A percentile compares a stretch with the other conserved stretches of the same genome.
Evolutionary conservation across 495 filamentous ascomycete species (phyloP).

Genomic region (Aspergillus panamensis): DNA sequence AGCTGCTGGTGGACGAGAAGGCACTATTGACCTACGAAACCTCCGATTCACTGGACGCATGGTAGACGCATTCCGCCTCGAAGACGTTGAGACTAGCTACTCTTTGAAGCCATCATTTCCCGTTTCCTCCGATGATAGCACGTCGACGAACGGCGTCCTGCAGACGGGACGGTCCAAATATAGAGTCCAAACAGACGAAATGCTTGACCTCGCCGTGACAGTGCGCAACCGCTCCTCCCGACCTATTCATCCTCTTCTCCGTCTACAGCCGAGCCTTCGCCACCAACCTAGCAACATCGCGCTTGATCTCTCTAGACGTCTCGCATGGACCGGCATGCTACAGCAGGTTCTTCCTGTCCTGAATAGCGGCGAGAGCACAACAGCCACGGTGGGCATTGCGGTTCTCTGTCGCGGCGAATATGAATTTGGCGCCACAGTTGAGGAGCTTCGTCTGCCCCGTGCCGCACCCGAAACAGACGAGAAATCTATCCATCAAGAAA

Average conservation of each 20-base stretch:
- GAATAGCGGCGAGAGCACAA: constrained; percentile 48
- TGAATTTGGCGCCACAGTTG: constrained; percentile 75
- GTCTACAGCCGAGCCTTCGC: constrained; percentile 71
- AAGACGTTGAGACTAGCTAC: constrained; percentile 72
- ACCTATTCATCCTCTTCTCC: constrained; percentile 68
- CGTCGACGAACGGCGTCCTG: constrained; percentile 19
- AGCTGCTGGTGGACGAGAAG: constrained; percentile 52
- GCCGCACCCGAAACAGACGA: constrained; percentile 15
- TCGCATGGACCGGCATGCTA: constrained; percentile 80
- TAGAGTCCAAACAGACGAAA: constrained; percentile 62
- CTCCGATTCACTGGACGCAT: constrained; percentile 72
- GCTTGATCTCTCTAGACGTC: constrained; percentile 76
- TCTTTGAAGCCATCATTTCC: constrained; percentile 39
- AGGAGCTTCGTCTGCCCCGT: constrained; percentile 60
- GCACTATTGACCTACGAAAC: constrained; percentile 69
- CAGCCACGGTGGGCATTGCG: constrained; percentile 61
- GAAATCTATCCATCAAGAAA: constrained; percentile 17
- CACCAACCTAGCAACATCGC: constrained; percentile 70
- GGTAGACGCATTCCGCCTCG: constrained; percentile 78
- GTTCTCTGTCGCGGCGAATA: constrained; percentile 76
- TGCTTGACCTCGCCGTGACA: constrained; percentile 63
- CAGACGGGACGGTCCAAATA: constrained; percentile 50
- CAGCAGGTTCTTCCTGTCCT: constrained; percentile 69
- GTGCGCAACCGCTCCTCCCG: constrained; percentile 67
- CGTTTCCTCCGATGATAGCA: constrained; percentile 13